A percentile compares a stretch with the other conserved stretches of the same genome.
These are phyloP conservation scores for Pholiota microspora DNA, from an alignment of 768 basidiomycete genomes.

Conservation along the genomic window DNA sequence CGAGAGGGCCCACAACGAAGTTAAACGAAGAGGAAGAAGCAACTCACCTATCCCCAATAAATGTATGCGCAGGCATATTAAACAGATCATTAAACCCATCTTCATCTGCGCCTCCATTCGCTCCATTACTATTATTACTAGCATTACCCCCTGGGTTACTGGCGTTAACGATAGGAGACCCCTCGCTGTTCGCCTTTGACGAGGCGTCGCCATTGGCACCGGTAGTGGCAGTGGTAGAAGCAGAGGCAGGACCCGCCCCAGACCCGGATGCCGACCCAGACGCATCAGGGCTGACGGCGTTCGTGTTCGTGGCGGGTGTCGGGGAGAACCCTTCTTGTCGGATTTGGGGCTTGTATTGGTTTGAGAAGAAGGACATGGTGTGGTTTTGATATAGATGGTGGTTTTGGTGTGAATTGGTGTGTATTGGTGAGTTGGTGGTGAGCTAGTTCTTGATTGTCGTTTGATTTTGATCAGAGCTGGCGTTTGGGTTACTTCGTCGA, in stretches of 20 bases:
- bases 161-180: too few species aligned
- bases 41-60: slow-evolving; percentile 3
- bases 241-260: too few species aligned
- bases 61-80: slow-evolving; percentile 28
- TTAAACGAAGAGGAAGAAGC: background rate
- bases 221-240: too few species aligned
- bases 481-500: too few species aligned
- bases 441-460: too few species aligned
- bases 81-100: slow-evolving; percentile 27
- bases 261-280: too few species aligned
- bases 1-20: background rate
- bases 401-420: background rate
- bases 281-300: slow-evolving; percentile 13
- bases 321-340: slow-evolving; percentile 67
- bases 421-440: background rate
- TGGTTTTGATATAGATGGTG: too few species aligned
- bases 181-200: too few species aligned
- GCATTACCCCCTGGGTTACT: too few species aligned
- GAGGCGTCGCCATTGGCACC: too few species aligned
- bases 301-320: slow-evolving; percentile 27
- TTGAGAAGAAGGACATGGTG: slow-evolving; percentile 37
- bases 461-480: too few species aligned
- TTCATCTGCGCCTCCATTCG: slow-evolving; percentile 1
- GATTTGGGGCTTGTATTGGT: slow-evolving; percentile 54
- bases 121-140: too few species aligned